Evolutionary conservation across 2,329 filamentous ascomycete species (phyloP).

Genomic region (Gliomastix tumulicola): DNA sequence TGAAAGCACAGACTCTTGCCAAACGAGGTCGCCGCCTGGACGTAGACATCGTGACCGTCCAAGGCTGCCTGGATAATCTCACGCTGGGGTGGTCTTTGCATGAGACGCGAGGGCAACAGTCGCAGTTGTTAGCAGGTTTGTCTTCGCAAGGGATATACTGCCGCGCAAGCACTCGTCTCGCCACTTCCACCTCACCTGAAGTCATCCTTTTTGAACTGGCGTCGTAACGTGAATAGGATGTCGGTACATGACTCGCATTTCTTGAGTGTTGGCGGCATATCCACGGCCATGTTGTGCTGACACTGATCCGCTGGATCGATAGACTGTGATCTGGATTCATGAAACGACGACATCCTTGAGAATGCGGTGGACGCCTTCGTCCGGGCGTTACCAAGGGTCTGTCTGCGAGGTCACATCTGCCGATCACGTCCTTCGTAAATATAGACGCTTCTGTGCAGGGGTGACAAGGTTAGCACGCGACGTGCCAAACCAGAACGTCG

Average conservation of each 20-base stretch:
- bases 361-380: no score
- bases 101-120: no score
- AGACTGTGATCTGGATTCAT: no score
- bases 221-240: slow-evolving; percentile 66
- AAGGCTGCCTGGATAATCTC: slow-evolving; percentile 82
- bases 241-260: slow-evolving; percentile 49
- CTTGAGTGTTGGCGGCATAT: slow-evolving; percentile 25
- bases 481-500: no score
- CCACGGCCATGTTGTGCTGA: neutral
- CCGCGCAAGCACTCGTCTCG: no score
- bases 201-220: slow-evolving; percentile 65
- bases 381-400: no score
- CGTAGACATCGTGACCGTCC: slow-evolving; percentile 81
- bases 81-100: slow-evolving; percentile 66
- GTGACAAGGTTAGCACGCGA: no score
- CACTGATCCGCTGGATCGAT: no score
- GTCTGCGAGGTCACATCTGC: no score
- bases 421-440: no score
- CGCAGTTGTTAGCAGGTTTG: neutral
- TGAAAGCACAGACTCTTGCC: slow-evolving; percentile 94
- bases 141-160: slow-evolving; percentile 5
- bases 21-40: slow-evolving; percentile 86
- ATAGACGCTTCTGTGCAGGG: no score
- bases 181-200: slow-evolving; percentile 71
- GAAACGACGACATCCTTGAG: no score